These are phyloP conservation scores for Amaranthus palmeri DNA, from an alignment of 148 eudicot genomes.

Conservation along the genomic window DNA sequence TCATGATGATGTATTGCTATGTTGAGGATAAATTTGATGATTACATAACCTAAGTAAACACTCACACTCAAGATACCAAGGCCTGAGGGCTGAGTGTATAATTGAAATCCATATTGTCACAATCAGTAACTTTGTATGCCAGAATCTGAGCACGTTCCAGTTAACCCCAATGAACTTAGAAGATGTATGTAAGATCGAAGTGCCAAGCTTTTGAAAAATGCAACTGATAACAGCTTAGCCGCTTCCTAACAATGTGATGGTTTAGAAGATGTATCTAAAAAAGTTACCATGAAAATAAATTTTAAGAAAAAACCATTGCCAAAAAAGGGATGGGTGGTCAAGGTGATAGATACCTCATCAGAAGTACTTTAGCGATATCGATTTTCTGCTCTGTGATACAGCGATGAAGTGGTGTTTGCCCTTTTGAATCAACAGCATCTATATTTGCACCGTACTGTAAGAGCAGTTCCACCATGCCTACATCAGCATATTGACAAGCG, in stretches of 20 bases:
- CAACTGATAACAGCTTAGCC: neutral
- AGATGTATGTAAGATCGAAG: neutral
- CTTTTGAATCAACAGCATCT: constrained; percentile 58
- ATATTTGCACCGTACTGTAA: constrained; percentile 79
- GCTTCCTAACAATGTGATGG: neutral
- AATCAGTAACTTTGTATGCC: neutral
- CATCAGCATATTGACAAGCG: constrained; percentile 81
- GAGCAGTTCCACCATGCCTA: constrained; percentile 93
- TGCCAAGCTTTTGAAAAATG: neutral
- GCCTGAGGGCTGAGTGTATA: neutral
- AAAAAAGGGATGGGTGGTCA: constrained; percentile 7
- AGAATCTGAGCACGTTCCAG: neutral
- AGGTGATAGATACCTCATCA: constrained; percentile 50
- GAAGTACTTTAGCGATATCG: constrained; percentile 64
- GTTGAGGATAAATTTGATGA: too few relatives aligned
- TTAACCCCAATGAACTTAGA: neutral
- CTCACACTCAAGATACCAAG: neutral
- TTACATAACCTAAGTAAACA: neutral
- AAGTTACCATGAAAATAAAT: constrained; percentile 1
- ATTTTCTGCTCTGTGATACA: constrained; percentile 51
- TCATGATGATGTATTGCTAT: too few relatives aligned
- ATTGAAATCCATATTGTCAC: neutral
- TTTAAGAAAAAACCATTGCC: neutral
- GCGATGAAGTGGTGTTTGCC: constrained; percentile 85
- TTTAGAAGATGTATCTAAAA: neutral